Conservation (phyloP, 106 monocot genomes). For the Dendrobium catenatum region DNA sequence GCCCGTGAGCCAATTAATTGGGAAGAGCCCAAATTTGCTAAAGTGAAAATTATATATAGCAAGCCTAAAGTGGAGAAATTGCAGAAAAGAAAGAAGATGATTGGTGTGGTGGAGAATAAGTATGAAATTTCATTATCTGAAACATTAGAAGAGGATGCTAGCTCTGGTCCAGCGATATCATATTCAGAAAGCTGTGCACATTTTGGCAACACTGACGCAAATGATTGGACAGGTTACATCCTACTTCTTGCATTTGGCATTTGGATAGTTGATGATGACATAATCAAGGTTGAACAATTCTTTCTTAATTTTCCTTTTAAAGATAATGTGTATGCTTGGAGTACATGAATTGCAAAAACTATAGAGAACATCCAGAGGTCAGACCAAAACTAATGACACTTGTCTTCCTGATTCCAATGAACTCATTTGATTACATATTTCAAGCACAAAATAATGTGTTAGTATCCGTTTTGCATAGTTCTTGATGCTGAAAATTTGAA, state of each 20-base stretch:
- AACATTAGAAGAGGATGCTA: conserved; percentile 50
- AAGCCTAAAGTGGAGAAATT: conserved; percentile 41
- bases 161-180: conserved; percentile 75
- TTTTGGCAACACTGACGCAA: conserved; percentile 42
- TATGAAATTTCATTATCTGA: conserved; percentile 37
- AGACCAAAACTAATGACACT: no score
- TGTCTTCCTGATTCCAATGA: no score
- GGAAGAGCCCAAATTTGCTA: conserved; percentile 41
- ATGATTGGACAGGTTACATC: conserved; percentile 39
- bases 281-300: neutral
- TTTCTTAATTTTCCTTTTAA: neutral
- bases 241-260: neutral
- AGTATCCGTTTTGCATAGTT: neutral
- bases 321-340: neutral
- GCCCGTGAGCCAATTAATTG: conserved; percentile 57
- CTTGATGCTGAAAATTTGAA: neutral
- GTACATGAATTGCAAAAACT: neutral
- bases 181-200: conserved; percentile 74
- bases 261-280: neutral
- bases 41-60: conserved; percentile 31
- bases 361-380: neutral
- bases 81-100: conserved; percentile 43
- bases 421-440: neutral
- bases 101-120: conserved; percentile 17
- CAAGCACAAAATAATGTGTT: neutral